Evolutionary conservation across 148 eudicot genomes (phyloP).

Genomic region (Heliamphora exappendiculata): DNA sequence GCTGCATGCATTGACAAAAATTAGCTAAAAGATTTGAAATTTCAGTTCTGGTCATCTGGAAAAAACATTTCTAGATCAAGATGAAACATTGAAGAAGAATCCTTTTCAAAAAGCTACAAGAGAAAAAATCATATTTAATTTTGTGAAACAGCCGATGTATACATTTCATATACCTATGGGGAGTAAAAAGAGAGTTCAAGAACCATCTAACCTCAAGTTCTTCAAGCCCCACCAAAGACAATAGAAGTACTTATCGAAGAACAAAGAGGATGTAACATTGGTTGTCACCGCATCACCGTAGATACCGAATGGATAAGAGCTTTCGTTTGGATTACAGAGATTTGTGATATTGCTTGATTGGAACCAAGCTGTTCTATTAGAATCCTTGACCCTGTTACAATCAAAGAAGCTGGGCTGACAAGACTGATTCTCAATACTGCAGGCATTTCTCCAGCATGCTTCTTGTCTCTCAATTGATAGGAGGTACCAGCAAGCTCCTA

Average conservation of each 20-base stretch:
- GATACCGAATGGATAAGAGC: constrained; percentile 49
- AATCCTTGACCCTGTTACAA: constrained; percentile 29
- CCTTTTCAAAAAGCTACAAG: background rate
- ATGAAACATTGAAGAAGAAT: background rate
- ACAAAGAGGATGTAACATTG: constrained; percentile 31
- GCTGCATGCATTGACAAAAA: constrained; percentile 30
- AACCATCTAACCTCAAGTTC: constrained; percentile 50
- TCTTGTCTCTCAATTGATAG: constrained; percentile 70
- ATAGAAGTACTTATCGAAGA: constrained; percentile 58
- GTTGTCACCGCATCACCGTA: constrained; percentile 46
- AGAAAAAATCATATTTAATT: too few species aligned
- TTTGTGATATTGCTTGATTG: constrained; percentile 39
- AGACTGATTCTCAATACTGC: constrained; percentile 20
- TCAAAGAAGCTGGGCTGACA: constrained; percentile 46
- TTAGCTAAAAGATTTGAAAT: background rate
- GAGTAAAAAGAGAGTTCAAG: background rate
- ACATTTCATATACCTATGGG: background rate
- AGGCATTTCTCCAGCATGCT: constrained; percentile 55
- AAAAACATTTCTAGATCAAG: background rate
- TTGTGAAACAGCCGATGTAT: background rate
- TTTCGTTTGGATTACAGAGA: constrained; percentile 33
- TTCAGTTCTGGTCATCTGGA: background rate
- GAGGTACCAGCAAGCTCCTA: constrained; percentile 85
- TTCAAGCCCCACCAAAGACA: constrained; percentile 86
- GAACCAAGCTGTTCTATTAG: constrained; percentile 39